Conservation (phyloP, 1,284 basidiomycete species). For the Schizophyllum amplum region DNA sequence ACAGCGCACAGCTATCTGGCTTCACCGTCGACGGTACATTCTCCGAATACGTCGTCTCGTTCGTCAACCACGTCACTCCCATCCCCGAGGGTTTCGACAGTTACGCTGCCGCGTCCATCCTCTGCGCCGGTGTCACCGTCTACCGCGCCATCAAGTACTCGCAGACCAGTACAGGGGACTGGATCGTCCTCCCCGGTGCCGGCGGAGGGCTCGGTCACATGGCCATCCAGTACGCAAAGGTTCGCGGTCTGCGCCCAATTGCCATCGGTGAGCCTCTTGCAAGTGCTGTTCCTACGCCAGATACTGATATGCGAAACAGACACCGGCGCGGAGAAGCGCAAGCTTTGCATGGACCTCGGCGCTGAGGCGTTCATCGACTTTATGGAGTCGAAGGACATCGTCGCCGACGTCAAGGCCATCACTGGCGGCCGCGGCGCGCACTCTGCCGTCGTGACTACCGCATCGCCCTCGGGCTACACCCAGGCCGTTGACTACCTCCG, state of each 20-base stretch:
- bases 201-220: constrained; percentile 71
- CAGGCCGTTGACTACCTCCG: constrained; percentile 69
- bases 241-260: constrained; percentile 72
- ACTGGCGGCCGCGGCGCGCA: constrained; percentile 74
- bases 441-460: constrained; percentile 62
- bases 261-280: constrained; percentile 47
- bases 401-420: constrained; percentile 51
- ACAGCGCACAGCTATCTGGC: constrained; percentile 54
- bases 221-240: constrained; percentile 71
- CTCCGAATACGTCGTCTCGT: constrained; percentile 71
- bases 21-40: constrained; percentile 82
- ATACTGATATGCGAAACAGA: constrained; percentile 27
- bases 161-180: constrained; percentile 66
- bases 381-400: constrained; percentile 51
- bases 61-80: constrained; percentile 62
- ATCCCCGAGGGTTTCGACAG: constrained; percentile 65
- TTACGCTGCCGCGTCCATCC: constrained; percentile 70
- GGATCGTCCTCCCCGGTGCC: constrained; percentile 75
- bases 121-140: constrained; percentile 77
- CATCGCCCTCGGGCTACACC: constrained; percentile 52
- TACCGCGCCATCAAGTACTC: constrained; percentile 82
- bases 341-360: constrained; percentile 62
- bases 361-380: constrained; percentile 81
- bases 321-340: constrained; percentile 69
- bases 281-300: neutral